Evolutionary conservation across 2,329 filamentous ascomycete genomes (phyloP).

Genomic region (Hypoxylon sp.): DNA sequence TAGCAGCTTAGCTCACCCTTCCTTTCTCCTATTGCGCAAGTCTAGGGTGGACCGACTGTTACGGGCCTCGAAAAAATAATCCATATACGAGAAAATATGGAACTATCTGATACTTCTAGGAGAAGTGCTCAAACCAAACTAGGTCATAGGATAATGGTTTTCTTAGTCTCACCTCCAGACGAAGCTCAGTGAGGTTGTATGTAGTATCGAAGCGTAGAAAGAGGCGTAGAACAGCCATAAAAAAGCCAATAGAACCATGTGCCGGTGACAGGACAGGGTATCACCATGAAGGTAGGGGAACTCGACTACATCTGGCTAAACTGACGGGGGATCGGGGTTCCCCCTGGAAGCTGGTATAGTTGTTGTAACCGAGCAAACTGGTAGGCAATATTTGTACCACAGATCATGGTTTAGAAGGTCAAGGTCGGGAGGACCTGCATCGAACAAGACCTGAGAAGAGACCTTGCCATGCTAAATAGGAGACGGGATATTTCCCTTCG

Average conservation of each 20-base stretch:
- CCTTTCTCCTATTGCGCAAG: constrained; percentile 16
- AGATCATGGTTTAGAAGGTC: constrained; percentile 3
- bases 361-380: constrained; percentile 6
- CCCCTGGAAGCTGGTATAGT: constrained; percentile 10
- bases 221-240: constrained; percentile 9
- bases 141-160: constrained; percentile 12
- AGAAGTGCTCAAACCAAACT: constrained; percentile 18
- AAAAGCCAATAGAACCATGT: constrained; percentile 6
- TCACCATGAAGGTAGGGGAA: constrained; percentile 28
- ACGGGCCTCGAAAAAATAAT: constrained; percentile 20
- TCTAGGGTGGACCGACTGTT: constrained; percentile 13
- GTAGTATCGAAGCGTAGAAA: constrained; percentile 7
- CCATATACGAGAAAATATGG: constrained; percentile 27
- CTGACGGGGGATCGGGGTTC: constrained; percentile 6
- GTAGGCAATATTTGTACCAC: constrained; percentile 15
- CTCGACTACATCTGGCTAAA: constrained; percentile 35
- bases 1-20: constrained; percentile 17
- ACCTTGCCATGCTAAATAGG: constrained; percentile 7
- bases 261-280: constrained; percentile 17
- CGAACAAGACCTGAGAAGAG: constrained; percentile 1
- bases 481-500: constrained; percentile 10
- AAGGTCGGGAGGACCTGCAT: constrained; percentile 8
- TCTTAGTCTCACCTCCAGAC: constrained; percentile 15
- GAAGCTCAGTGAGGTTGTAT: constrained; percentile 15
- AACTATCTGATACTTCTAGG: constrained; percentile 39